Conservation (phyloP, 805 yeast genomes). For the Teunomyces stri region DNA sequence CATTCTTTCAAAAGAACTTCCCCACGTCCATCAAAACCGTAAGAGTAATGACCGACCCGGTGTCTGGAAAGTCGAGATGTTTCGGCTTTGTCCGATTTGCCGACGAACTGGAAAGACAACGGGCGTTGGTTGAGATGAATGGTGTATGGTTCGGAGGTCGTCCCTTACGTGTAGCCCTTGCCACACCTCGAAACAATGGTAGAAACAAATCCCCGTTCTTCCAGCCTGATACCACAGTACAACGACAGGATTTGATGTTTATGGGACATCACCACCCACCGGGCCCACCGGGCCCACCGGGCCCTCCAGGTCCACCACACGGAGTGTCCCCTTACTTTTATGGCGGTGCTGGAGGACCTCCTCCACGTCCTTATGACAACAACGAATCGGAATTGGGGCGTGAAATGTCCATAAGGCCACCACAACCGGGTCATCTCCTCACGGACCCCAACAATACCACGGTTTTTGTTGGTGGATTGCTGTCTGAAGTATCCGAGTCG, state of each 20-base stretch:
- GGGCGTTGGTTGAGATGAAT: conserved; percentile 72
- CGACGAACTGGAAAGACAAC: conserved; percentile 62
- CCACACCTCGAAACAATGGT: conserved; percentile 58
- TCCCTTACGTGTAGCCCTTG: conserved; percentile 72
- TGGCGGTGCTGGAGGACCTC: conserved; percentile 4
- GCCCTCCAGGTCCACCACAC: conserved; percentile 6
- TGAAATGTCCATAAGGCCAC: background rate
- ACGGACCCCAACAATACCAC: conserved; percentile 68
- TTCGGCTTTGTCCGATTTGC: conserved; percentile 80
- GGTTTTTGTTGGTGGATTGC: conserved; percentile 74
- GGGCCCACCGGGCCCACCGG: conserved; percentile 11
- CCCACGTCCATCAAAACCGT: conserved; percentile 69
- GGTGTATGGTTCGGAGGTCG: conserved; percentile 81
- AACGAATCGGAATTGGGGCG: background rate
- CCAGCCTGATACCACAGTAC: conserved; percentile 9
- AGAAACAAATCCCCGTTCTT: conserved; percentile 1
- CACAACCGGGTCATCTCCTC: conserved; percentile 24
- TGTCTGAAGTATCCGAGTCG: conserved; percentile 60
- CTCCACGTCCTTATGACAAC: background rate
- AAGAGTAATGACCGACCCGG: conserved; percentile 82
- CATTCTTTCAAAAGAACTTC: conserved; percentile 66
- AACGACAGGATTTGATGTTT: conserved; percentile 14
- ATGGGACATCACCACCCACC: conserved; percentile 8
- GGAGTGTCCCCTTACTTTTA: conserved; percentile 6
- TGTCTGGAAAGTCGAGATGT: conserved; percentile 72